These are phyloP conservation scores for Agrocybe chaxingu DNA, from an alignment of 768 basidiomycete genomes.

Conservation along the genomic window DNA sequence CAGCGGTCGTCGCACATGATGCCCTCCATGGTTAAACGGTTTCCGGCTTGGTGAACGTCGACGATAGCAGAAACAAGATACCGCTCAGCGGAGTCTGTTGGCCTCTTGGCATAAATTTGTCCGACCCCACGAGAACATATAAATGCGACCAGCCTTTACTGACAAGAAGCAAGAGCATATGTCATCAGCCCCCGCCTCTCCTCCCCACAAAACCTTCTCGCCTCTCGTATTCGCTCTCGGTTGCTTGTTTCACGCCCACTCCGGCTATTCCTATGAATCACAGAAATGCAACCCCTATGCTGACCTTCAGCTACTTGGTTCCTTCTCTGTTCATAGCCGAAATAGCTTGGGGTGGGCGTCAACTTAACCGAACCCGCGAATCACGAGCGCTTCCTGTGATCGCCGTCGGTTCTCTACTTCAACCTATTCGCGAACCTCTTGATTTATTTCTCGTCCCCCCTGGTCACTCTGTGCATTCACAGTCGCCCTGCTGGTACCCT, in stretches of 20 bases:
- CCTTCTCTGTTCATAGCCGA: slow-evolving; percentile 58
- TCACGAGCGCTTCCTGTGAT: slow-evolving; percentile 2
- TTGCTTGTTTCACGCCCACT: slow-evolving; percentile 2
- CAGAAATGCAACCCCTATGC: slow-evolving; percentile 3
- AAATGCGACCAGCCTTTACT: slow-evolving; percentile 5
- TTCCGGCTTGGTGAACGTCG: slow-evolving; percentile 3
- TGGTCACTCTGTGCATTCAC: too few species aligned
- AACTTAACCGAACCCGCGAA: slow-evolving; percentile 11
- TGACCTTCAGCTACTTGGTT: slow-evolving; percentile 25
- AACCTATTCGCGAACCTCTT: too few species aligned
- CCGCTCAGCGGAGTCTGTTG: too few species aligned
- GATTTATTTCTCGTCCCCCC: too few species aligned
- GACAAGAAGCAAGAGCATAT: too few species aligned
- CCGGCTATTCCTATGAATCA: slow-evolving; percentile 8
- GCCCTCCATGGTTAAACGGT: slow-evolving; percentile 27
- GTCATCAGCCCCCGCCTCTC: too few species aligned
- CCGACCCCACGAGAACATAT: slow-evolving; percentile 6
- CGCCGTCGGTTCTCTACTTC: not conserved
- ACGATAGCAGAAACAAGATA: too few species aligned
- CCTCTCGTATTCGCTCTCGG: too few species aligned
- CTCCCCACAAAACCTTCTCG: too few species aligned
- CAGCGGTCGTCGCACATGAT: slow-evolving; percentile 13
- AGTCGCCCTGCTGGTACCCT: too few species aligned
- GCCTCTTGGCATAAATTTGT: too few species aligned
- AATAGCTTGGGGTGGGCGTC: slow-evolving; percentile 46